Evolutionary conservation across 2,329 filamentous ascomycete genomes (phyloP).

Genomic region (Penicillium sp.): DNA sequence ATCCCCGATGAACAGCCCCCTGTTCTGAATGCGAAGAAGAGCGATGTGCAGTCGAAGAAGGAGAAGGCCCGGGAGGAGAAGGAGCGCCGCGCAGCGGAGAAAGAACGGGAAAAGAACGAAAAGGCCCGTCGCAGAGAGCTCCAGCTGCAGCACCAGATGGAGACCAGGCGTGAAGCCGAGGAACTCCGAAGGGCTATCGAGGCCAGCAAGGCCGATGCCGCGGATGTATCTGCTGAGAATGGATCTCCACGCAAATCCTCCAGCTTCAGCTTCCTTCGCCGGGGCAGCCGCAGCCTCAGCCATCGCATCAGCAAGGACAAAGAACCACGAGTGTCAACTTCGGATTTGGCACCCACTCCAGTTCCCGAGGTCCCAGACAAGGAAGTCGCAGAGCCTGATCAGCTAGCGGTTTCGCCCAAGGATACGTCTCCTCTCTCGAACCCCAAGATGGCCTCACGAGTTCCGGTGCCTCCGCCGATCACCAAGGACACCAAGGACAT

Average conservation of each 20-base stretch:
- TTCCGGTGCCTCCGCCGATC: constrained; percentile 7
- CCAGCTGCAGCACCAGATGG: constrained; percentile 52
- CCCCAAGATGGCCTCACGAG: constrained; percentile 21
- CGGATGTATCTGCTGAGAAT: constrained; percentile 47
- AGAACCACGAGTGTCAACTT: constrained; percentile 36
- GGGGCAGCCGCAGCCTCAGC: constrained; percentile 76
- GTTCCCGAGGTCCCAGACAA: constrained; percentile 21
- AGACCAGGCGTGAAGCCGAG: constrained; percentile 57
- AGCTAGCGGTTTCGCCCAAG: constrained; percentile 14
- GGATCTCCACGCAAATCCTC: constrained; percentile 43
- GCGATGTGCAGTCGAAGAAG: constrained; percentile 68
- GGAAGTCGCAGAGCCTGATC: constrained; percentile 7
- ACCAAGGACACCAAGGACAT: constrained; percentile 15
- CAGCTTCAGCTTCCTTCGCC: constrained; percentile 65
- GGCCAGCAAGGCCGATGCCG: constrained; percentile 64
- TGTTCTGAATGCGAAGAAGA: constrained; percentile 57
- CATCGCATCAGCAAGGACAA: constrained; percentile 61
- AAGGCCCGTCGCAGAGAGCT: constrained; percentile 57
- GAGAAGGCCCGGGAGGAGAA: constrained; percentile 62
- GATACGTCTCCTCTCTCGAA: constrained; percentile 15
- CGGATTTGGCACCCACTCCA: constrained; percentile 24
- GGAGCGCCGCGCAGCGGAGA: constrained; percentile 54
- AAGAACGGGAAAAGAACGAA: constrained; percentile 56
- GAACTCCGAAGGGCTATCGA: constrained; percentile 66
- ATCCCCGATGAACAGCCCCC: constrained; percentile 37